Percentiles rank a stretch among this genome's conserved stretches.
phyloP scores from a whole-genome alignment of 2,329 filamentous ascomycete species.

The Diaporthe citri region DNA sequence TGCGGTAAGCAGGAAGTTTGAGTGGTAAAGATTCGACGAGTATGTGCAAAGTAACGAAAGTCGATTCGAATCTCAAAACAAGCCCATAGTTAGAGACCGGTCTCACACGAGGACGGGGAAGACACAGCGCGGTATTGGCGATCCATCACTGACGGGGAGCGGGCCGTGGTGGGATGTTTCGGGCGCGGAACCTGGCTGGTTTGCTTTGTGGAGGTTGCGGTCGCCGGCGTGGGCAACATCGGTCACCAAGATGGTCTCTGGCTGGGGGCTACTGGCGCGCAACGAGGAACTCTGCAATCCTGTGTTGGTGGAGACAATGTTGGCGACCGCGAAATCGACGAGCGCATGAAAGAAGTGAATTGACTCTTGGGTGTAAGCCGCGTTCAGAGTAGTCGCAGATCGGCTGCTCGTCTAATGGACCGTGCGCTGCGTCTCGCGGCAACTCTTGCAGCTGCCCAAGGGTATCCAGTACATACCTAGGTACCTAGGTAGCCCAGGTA shows the following conservation, averaged over 20 bases:
- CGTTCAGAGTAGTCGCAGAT: conserved; percentile 30
- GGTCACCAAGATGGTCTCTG: conserved; percentile 28
- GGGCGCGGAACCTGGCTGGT: conserved; percentile 30
- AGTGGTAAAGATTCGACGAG: neutral
- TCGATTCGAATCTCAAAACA: conserved; percentile 25
- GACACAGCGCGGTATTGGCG: conserved; percentile 44
- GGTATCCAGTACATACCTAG: neutral
- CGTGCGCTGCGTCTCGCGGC: conserved; percentile 24
- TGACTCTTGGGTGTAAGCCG: conserved; percentile 29
- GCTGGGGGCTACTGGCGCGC: neutral
- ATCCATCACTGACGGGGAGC: conserved; percentile 49
- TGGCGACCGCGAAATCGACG: conserved; percentile 9
- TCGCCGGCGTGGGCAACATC: conserved; percentile 37
- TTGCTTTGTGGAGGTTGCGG: conserved; percentile 29
- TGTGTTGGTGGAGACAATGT: conserved; percentile 11
- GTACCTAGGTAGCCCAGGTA: neutral
- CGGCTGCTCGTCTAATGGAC: conserved; percentile 28
- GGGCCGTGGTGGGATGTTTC: conserved; percentile 39
- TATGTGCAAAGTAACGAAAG: conserved; percentile 34
- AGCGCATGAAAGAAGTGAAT: conserved; percentile 24
- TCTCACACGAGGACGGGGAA: conserved; percentile 48
- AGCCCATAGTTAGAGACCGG: conserved; percentile 46
- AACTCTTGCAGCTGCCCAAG: conserved; percentile 5
- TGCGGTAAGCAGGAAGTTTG: conserved; percentile 37
- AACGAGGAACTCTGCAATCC: conserved; percentile 21